phyloP scores from a whole-genome alignment of 495 filamentous ascomycete species.

The Penicillium herquei region DNA sequence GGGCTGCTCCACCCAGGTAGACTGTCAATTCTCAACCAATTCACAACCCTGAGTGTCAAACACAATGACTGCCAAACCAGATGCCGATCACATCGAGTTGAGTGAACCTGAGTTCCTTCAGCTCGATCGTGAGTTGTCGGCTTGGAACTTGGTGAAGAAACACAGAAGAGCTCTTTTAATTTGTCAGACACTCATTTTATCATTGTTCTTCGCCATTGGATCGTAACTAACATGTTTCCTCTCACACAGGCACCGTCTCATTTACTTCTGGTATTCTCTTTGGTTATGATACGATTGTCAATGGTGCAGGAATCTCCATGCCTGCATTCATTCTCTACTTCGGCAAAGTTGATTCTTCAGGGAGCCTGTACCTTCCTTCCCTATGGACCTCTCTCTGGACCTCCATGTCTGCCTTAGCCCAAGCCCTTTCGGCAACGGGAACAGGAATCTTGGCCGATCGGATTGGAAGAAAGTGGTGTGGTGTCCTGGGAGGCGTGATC shows the following conservation, averaged over 20 bases:
- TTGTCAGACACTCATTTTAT: no score
- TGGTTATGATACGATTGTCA: slow-evolving; percentile 23
- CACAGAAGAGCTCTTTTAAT: no score
- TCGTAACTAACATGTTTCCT: no score
- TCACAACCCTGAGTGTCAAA: no score
- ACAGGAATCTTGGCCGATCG: slow-evolving; percentile 23
- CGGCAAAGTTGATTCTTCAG: slow-evolving; percentile 12
- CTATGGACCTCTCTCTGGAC: slow-evolving; percentile 31
- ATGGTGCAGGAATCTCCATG: slow-evolving; percentile 22
- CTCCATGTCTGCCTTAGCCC: slow-evolving; percentile 25
- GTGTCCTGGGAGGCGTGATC: slow-evolving; percentile 13
- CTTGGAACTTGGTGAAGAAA: no score
- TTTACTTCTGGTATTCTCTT: slow-evolving; percentile 8
- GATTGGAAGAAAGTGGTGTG: slow-evolving; percentile 20
- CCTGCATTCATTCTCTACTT: slow-evolving; percentile 29
- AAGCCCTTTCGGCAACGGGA: slow-evolving; percentile 21
- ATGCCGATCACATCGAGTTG: no score
- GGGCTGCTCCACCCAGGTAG: no score
- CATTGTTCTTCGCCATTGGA: no score
- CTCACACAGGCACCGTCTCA: slow-evolving; percentile 5
- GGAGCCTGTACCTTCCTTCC: slow-evolving; percentile 19
- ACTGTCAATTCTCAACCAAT: no score
- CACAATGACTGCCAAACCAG: no score
- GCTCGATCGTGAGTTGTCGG: no score
- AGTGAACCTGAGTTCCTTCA: no score